Conservation (phyloP, 805 yeast genomes). For the Candida tammaniensis region DNA sequence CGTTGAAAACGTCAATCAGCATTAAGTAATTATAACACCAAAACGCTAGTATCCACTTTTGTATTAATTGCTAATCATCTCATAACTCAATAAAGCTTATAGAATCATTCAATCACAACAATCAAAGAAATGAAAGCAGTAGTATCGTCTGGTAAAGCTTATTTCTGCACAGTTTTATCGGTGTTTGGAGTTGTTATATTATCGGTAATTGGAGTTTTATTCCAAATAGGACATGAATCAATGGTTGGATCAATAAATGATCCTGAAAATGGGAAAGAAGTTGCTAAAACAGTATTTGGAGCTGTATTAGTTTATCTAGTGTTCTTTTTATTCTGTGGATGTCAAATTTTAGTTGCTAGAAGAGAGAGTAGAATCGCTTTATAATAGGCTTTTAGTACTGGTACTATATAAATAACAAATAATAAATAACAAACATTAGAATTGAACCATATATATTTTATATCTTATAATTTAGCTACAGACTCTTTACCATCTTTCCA, state of each 20-base stretch:
- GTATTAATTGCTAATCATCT: too few species aligned
- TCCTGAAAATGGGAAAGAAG: constrained; percentile 92
- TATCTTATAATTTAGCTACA: constrained; percentile 49
- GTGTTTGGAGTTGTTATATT: constrained; percentile 89
- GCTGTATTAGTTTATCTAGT: constrained; percentile 81
- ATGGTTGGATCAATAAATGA: constrained; percentile 90
- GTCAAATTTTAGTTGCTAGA: constrained; percentile 65
- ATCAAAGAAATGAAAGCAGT: constrained; percentile 50
- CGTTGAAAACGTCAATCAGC: too few species aligned
- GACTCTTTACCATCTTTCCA: constrained; percentile 52
- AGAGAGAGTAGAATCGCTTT: constrained; percentile 64
- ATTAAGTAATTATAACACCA: too few species aligned
- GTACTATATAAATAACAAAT: constrained; percentile 3
- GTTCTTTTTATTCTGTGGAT: constrained; percentile 88
- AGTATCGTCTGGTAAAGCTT: constrained; percentile 72
- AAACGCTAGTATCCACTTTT: too few species aligned
- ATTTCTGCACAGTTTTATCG: constrained; percentile 91
- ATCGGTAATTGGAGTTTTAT: constrained; percentile 78
- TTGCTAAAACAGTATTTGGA: constrained; percentile 84
- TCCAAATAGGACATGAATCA: constrained; percentile 78
- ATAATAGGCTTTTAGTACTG: constrained; percentile 4
- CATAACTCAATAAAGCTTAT: too few species aligned
- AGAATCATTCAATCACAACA: too few species aligned
- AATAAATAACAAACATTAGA: constrained; percentile 1
- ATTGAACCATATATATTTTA: background rate